phyloP scores from a whole-genome alignment of 2,329 filamentous ascomycete species.

The Dothideomycetes sp. region DNA sequence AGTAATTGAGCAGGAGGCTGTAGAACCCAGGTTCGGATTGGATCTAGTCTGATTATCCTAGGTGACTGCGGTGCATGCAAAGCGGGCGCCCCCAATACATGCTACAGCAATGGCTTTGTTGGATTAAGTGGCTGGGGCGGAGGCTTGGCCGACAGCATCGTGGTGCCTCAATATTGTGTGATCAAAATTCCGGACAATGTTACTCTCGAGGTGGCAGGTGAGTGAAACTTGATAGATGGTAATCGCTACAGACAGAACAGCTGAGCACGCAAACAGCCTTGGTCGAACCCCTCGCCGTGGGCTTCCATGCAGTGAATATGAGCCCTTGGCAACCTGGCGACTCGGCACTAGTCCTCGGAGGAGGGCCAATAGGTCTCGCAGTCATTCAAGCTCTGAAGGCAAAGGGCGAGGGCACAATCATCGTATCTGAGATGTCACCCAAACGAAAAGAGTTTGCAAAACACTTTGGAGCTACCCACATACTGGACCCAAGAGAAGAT shows the following conservation, averaged over 20 bases:
- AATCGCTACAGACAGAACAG: no score
- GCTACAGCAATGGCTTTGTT: slow-evolving; percentile 43
- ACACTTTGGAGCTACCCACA: slow-evolving; percentile 39
- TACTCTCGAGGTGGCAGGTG: slow-evolving; percentile 37
- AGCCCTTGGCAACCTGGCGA: slow-evolving; percentile 37
- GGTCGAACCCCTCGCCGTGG: slow-evolving; percentile 44
- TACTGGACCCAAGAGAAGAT: slow-evolving; percentile 40
- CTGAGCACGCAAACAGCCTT: slow-evolving; percentile 27
- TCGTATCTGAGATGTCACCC: slow-evolving; percentile 40
- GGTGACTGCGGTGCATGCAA: slow-evolving; percentile 40
- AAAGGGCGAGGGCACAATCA: slow-evolving; percentile 35
- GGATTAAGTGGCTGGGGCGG: slow-evolving; percentile 43
- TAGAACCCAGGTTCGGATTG: no score
- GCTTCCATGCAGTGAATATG: slow-evolving; percentile 44
- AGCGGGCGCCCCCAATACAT: slow-evolving; percentile 43
- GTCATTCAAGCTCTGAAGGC: slow-evolving; percentile 37
- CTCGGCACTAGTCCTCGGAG: slow-evolving; percentile 38
- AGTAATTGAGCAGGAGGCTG: no score
- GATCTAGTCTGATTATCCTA: no score
- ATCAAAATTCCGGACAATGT: slow-evolving; percentile 41
- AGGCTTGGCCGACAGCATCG: slow-evolving; percentile 36
- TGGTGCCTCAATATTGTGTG: slow-evolving; percentile 35
- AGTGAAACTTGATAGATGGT: no score
- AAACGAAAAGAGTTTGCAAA: slow-evolving; percentile 38
- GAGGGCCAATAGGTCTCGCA: slow-evolving; percentile 42